These are phyloP conservation scores for Dissophora globulifera DNA, from an alignment of 192 early-diverging fungal species.

Conservation along the genomic window DNA sequence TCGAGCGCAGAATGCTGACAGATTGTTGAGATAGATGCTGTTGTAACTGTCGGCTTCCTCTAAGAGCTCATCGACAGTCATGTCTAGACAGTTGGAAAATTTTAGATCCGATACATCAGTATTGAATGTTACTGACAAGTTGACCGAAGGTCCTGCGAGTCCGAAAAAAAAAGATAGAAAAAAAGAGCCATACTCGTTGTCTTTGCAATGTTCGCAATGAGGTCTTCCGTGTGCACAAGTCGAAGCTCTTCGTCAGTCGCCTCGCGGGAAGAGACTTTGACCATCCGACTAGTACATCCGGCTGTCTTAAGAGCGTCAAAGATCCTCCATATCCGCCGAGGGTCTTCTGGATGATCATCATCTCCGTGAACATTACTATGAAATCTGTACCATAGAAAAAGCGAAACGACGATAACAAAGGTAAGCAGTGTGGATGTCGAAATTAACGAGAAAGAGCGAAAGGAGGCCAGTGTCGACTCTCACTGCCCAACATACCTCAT, in stretches of 20 bases:
- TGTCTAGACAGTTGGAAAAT: constrained; percentile 25
- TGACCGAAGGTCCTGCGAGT: no score
- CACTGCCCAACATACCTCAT: constrained; percentile 38
- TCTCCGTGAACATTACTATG: constrained; percentile 68
- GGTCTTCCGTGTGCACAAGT: constrained; percentile 62
- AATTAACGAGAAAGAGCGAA: no score
- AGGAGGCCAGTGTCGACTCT: no score
- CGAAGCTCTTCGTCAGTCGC: constrained; percentile 61
- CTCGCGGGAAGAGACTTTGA: constrained; percentile 55
- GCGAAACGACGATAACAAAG: neutral
- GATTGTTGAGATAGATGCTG: constrained; percentile 77
- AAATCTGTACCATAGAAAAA: constrained; percentile 42
- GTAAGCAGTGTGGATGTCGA: no score
- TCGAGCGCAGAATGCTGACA: constrained; percentile 69
- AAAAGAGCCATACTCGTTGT: constrained; percentile 49
- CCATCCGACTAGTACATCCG: constrained; percentile 59
- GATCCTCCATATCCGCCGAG: constrained; percentile 76
- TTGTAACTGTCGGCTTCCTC: constrained; percentile 61
- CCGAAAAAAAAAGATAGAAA: neutral
- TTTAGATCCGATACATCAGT: no score
- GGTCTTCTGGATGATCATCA: constrained; percentile 81
- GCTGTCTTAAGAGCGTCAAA: constrained; percentile 61
- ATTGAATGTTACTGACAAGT: no score
- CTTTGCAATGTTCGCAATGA: constrained; percentile 56
- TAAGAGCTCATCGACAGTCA: constrained; percentile 59